These are phyloP conservation scores for Dendrothele bispora DNA, from an alignment of 768 basidiomycete species.

Conservation along the genomic window DNA sequence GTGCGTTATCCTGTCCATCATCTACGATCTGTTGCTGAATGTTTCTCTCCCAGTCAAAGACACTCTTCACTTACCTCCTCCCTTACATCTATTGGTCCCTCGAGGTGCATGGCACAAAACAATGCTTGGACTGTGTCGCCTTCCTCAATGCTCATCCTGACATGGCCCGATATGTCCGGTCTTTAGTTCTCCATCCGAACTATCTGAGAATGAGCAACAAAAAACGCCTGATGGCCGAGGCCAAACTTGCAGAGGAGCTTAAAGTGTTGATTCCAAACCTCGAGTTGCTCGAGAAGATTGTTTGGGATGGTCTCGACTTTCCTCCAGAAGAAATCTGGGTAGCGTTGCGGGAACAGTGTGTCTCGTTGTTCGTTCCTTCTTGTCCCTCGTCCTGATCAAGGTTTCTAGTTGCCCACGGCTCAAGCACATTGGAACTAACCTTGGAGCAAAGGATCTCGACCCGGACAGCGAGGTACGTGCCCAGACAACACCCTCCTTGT, in stretches of 20 bases:
- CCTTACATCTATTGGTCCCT: not conserved
- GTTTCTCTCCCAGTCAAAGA: not conserved
- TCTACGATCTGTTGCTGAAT: not conserved
- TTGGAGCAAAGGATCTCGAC: slow-evolving; percentile 15
- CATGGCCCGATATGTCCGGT: slow-evolving; percentile 14
- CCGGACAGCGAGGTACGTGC: slow-evolving; percentile 20
- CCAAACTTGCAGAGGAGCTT: slow-evolving; percentile 10
- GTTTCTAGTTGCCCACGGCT: slow-evolving; percentile 21
- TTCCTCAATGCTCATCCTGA: slow-evolving; percentile 11
- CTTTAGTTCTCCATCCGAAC: slow-evolving; percentile 19
- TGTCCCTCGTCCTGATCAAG: not conserved
- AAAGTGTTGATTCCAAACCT: slow-evolving; percentile 17
- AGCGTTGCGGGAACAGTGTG: slow-evolving; percentile 16
- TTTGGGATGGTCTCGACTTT: slow-evolving; percentile 25
- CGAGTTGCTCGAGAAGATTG: slow-evolving; percentile 15
- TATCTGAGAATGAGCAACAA: slow-evolving; percentile 11
- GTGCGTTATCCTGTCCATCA: not conserved
- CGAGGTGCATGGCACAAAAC: not conserved
- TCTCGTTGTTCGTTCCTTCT: not conserved
- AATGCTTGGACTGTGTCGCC: not conserved
- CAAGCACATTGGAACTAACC: slow-evolving; percentile 19
- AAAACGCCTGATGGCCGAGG: slow-evolving; percentile 14
- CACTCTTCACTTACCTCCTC: not conserved
- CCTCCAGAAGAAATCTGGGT: slow-evolving; percentile 20
- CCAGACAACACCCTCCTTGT: not conserved